These are phyloP conservation scores for Colletotrichum gigasporum DNA, from an alignment of 2,329 filamentous ascomycete genomes.

Conservation along the genomic window DNA sequence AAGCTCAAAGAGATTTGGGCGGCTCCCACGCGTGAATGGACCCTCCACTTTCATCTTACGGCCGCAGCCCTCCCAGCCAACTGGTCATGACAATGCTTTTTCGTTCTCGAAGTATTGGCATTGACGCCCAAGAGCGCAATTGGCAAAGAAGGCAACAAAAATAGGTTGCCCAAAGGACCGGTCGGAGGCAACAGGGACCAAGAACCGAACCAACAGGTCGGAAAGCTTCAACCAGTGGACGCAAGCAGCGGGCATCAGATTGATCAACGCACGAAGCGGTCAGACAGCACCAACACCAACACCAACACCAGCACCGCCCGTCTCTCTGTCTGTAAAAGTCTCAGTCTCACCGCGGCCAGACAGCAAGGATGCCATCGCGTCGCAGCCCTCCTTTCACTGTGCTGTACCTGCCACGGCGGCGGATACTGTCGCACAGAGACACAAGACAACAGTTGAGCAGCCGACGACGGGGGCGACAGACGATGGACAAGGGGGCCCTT, in stretches of 20 bases:
- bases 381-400: background rate
- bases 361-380: background rate
- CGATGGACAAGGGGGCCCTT: background rate
- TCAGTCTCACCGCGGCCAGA: background rate
- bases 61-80: constrained; percentile 18
- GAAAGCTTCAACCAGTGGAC: constrained; percentile 5
- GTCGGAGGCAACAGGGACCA: background rate
- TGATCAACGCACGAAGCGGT: constrained; percentile 10
- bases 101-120: constrained; percentile 24
- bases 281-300: background rate
- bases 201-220: constrained; percentile 16
- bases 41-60: constrained; percentile 22
- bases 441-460: too few species aligned
- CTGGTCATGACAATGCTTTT: constrained; percentile 17
- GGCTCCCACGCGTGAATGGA: background rate
- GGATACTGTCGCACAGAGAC: too few species aligned
- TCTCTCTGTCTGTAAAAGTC: background rate
- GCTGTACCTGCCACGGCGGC: too few species aligned
- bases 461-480: too few species aligned
- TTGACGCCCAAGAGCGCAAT: background rate
- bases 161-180: background rate
- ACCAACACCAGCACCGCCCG: background rate
- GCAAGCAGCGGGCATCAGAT: constrained; percentile 5
- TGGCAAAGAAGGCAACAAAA: background rate
- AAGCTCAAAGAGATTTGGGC: constrained; percentile 1